Conservation (phyloP, 768 basidiomycete species). For the Rhodotorula graminis region DNA sequence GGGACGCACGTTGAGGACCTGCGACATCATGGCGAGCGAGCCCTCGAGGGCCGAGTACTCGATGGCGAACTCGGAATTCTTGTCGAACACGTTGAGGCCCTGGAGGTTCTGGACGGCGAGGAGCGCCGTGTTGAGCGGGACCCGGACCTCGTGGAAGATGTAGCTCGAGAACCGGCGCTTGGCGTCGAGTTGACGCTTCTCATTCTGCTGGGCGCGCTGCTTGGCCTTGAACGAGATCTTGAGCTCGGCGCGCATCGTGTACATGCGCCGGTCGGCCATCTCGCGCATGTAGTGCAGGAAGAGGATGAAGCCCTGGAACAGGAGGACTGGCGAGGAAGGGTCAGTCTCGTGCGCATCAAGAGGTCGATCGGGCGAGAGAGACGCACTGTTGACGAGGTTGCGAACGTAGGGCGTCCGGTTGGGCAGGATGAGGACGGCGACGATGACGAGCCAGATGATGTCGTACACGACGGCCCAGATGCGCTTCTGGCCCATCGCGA, state of each 20-base stretch:
- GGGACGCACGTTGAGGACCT: conserved; percentile 51
- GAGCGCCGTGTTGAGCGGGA: conserved; percentile 58
- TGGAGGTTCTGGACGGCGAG: conserved; percentile 90
- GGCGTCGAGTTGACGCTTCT: conserved; percentile 61
- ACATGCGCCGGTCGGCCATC: conserved; percentile 59
- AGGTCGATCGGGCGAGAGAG: not conserved
- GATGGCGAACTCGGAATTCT: conserved; percentile 62
- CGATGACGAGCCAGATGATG: conserved; percentile 44
- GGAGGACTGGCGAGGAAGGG: conserved; percentile 59
- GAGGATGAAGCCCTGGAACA: conserved; percentile 77
- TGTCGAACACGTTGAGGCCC: conserved; percentile 66
- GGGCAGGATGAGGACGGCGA: conserved; percentile 43
- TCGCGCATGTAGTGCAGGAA: conserved; percentile 57
- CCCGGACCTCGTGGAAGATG: conserved; percentile 51
- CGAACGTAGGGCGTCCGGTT: conserved; percentile 48
- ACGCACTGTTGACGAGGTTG: conserved; percentile 47
- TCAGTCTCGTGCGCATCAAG: not conserved
- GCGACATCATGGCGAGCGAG: conserved; percentile 77
- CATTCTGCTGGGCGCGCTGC: conserved; percentile 70
- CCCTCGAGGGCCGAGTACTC: conserved; percentile 82
- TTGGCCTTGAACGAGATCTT: conserved; percentile 66
- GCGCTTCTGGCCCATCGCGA: conserved; percentile 48
- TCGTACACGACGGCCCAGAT: conserved; percentile 43
- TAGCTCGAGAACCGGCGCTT: conserved; percentile 65
- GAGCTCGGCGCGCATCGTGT: conserved; percentile 66